Conservation (phyloP, 768 basidiomycete genomes). For the Amyloporia xantha region DNA sequence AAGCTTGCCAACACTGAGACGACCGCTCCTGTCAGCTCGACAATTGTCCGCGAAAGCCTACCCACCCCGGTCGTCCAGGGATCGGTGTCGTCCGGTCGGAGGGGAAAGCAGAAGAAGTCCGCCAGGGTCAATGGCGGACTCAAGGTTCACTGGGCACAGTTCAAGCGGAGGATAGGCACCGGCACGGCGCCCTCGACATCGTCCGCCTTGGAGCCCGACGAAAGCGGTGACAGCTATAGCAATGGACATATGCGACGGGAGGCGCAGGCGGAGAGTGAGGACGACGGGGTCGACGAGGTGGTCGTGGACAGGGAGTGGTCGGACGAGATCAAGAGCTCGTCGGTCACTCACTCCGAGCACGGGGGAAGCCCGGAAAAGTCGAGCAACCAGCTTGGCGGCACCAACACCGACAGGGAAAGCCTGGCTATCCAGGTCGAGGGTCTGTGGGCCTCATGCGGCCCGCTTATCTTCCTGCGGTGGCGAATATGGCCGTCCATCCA, state of each 20-base stretch:
- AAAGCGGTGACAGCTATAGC: constrained; percentile 35
- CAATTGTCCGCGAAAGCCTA: neutral
- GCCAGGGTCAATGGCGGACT: constrained; percentile 21
- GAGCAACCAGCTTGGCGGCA: constrained; percentile 30
- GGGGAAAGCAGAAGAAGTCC: constrained; percentile 18
- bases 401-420: constrained; percentile 34
- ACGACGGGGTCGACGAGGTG: constrained; percentile 56
- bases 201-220: constrained; percentile 36
- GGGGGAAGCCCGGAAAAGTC: constrained; percentile 43
- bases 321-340: constrained; percentile 49
- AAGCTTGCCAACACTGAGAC: neutral
- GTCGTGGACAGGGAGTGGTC: constrained; percentile 71
- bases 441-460: constrained; percentile 27
- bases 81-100: constrained; percentile 8
- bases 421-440: constrained; percentile 27
- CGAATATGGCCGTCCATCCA: constrained; percentile 47
- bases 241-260: constrained; percentile 20
- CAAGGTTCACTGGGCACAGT: constrained; percentile 25
- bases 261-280: constrained; percentile 28
- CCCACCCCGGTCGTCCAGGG: constrained; percentile 13
- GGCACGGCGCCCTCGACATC: constrained; percentile 41
- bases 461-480: constrained; percentile 46
- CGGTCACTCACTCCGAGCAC: constrained; percentile 45
- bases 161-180: constrained; percentile 26
- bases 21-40: neutral